These are phyloP conservation scores for Dendrobium chrysotoxum DNA, from an alignment of 106 monocot genomes.

Conservation along the genomic window DNA sequence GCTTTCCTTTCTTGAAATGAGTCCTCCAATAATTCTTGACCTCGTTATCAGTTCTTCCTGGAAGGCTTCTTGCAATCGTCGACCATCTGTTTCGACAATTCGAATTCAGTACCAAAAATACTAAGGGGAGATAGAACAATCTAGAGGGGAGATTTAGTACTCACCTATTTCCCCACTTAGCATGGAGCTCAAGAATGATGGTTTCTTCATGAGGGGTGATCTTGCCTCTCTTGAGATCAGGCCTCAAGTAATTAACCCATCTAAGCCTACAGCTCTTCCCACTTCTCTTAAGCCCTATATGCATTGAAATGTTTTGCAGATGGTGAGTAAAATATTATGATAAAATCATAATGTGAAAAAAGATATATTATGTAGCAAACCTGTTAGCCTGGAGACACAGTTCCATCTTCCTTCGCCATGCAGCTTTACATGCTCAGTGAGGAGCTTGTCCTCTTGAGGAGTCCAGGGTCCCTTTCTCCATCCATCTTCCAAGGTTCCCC, in stretches of 20 bases:
- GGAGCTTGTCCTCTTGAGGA: slow-evolving; percentile 62
- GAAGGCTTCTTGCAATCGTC: slow-evolving; percentile 57
- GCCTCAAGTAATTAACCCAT: slow-evolving; percentile 55
- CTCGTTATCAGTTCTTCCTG: slow-evolving; percentile 52
- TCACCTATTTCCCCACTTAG: slow-evolving; percentile 50
- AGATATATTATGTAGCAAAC: slow-evolving; percentile 10
- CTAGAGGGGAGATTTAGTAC: too few species aligned
- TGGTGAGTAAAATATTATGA: too few species aligned
- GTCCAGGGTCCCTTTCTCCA: slow-evolving; percentile 89
- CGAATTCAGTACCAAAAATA: background rate
- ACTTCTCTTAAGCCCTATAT: slow-evolving; percentile 34
- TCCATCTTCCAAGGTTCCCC: slow-evolving; percentile 21
- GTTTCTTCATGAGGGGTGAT: slow-evolving; percentile 46
- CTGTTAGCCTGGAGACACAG: slow-evolving; percentile 52
- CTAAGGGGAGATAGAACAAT: background rate
- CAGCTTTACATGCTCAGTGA: slow-evolving; percentile 56
- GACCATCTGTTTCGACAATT: slow-evolving; percentile 38
- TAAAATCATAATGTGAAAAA: background rate
- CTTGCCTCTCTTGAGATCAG: slow-evolving; percentile 53
- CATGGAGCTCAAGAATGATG: slow-evolving; percentile 46
- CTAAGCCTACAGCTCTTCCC: slow-evolving; percentile 55
- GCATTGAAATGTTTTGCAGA: too few species aligned
- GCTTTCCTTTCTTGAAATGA: slow-evolving; percentile 64
- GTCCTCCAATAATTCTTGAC: slow-evolving; percentile 74
- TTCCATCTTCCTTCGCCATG: slow-evolving; percentile 88